Conservation (phyloP, 352 stramenopile species). For the Salisapilia sapeloensis region DNA sequence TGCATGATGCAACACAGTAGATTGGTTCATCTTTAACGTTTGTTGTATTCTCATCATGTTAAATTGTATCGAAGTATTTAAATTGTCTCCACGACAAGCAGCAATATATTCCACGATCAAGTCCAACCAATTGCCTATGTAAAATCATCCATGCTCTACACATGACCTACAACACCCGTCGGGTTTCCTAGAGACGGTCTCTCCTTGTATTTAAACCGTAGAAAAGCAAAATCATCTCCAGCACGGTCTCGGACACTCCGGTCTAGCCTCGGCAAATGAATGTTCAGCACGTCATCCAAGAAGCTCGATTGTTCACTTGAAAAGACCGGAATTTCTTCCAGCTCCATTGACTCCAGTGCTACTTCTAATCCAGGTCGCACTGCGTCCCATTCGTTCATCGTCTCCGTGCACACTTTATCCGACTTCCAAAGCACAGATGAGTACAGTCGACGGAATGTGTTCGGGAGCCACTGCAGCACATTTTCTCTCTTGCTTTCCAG, state of each 20-base stretch:
- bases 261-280: slow-evolving; percentile 66
- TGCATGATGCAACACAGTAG: too few relatives aligned
- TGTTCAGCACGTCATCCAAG: slow-evolving; percentile 58
- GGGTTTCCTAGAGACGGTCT: slow-evolving; percentile 15
- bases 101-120: too few relatives aligned
- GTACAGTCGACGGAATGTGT: slow-evolving; percentile 59
- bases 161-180: too few relatives aligned
- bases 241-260: slow-evolving; percentile 62
- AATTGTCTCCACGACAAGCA: too few relatives aligned
- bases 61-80: too few relatives aligned
- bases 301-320: slow-evolving; percentile 37
- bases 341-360: slow-evolving; percentile 27
- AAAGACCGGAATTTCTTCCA: slow-evolving; percentile 50
- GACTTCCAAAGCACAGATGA: slow-evolving; percentile 53
- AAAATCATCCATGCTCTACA: too few relatives aligned
- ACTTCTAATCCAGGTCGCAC: slow-evolving; percentile 62
- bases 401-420: slow-evolving; percentile 61
- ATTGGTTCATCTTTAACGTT: too few relatives aligned
- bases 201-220: slow-evolving; percentile 66
- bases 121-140: too few relatives aligned
- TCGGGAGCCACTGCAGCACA: slow-evolving; percentile 57
- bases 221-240: slow-evolving; percentile 65
- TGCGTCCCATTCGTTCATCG: slow-evolving; percentile 42
- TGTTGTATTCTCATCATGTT: too few relatives aligned
- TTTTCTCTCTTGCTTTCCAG: slow-evolving; percentile 49